Base-by-base conservation (phyloP, 1,139 yeast species). In the Yamadazyma epiphylla region DNA sequence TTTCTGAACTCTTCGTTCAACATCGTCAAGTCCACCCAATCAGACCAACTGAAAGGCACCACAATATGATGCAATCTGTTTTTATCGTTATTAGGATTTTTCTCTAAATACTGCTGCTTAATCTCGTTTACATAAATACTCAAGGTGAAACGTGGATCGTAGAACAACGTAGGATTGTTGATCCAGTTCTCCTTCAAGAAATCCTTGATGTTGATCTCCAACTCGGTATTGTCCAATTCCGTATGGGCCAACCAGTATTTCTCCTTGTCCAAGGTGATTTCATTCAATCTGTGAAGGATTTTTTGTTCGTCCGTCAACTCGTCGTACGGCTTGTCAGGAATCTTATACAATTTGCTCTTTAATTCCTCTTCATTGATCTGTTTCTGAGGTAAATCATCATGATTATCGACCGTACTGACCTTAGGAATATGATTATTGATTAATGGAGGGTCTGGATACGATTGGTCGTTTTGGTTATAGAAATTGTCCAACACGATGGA, bases 71-170 rank as follows among this genome's bases (percentile, higher is more conserved):
- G 29, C 5, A 49, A 41, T 20, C 30, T 33, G 5, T 28, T 39
- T 15, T 47, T 38, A 11, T 39, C 43, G 25, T 33, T 41, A 24
- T 24, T 30, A 24, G 31, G 39, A 14, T 32, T 36, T 17, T 29
- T 35, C 20, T 31, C 28, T 7, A 44, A 21, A 26, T 39, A 45
- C 23, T 46, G 48, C n/a, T 32, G 30, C 25, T 43, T 48, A n/a
- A 65, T 45, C 30, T 58, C 56, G 32, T 54, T 49, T 22, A 64
- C 31, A 23, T 42, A 42, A 5, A 61, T 58, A 1, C 71, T 42
- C 19, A 58, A 42, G 0, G 74, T 63, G 33, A 66, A 53, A 29
- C 72, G 46, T 5, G 73, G 74, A 35, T 67, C 73, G 37, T 49
- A 65, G 28, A 42, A 48, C 17, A 62, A 45, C 5, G 41, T 37